A percentile compares a stretch with the other conserved stretches of the same genome.
These are phyloP conservation scores for Saprolegnia parasitica DNA, from an alignment of 352 stramenopile genomes.

Conservation along the genomic window DNA sequence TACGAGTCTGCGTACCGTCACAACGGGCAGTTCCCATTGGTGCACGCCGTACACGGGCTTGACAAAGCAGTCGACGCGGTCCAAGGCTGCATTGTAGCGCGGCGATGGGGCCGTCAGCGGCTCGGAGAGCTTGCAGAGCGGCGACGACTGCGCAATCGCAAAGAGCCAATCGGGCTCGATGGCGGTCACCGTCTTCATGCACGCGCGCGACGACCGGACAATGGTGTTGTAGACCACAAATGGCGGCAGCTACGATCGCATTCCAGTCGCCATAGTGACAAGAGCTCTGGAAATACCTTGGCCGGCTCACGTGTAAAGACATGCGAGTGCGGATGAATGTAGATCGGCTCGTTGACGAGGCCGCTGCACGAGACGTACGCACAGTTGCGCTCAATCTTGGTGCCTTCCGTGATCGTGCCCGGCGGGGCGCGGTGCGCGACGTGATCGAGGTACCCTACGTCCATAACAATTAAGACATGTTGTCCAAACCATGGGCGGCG, in stretches of 20 bases:
- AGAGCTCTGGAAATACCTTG: slow-evolving; percentile 29
- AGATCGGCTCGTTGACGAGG: slow-evolving; percentile 62
- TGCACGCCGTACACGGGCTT: slow-evolving; percentile 70
- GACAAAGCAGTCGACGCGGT: slow-evolving; percentile 73
- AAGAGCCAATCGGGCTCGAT: slow-evolving; percentile 96
- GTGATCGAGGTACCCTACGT: slow-evolving; percentile 62
- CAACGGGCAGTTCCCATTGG: slow-evolving; percentile 58
- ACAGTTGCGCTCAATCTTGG: slow-evolving; percentile 81
- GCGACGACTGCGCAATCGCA: slow-evolving; percentile 67
- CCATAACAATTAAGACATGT: not conserved
- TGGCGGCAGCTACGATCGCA: slow-evolving; percentile 35
- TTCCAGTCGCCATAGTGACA: not conserved
- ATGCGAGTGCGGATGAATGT: slow-evolving; percentile 80
- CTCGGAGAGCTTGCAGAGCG: slow-evolving; percentile 61
- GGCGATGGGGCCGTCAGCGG: slow-evolving; percentile 57
- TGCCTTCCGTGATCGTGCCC: slow-evolving; percentile 68
- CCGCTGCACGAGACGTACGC: slow-evolving; percentile 60
- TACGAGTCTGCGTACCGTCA: slow-evolving; percentile 46
- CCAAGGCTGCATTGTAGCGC: slow-evolving; percentile 48
- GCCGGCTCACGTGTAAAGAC: slow-evolving; percentile 67
- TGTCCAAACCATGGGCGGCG: not conserved
- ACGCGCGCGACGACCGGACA: slow-evolving; percentile 71
- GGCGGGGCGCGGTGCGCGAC: slow-evolving; percentile 66
- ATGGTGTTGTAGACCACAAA: slow-evolving; percentile 81
- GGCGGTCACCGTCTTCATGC: slow-evolving; percentile 97